Evolutionary conservation across 345 rosid genomes (phyloP).

Genomic region (Melaleuca alternifolia): DNA sequence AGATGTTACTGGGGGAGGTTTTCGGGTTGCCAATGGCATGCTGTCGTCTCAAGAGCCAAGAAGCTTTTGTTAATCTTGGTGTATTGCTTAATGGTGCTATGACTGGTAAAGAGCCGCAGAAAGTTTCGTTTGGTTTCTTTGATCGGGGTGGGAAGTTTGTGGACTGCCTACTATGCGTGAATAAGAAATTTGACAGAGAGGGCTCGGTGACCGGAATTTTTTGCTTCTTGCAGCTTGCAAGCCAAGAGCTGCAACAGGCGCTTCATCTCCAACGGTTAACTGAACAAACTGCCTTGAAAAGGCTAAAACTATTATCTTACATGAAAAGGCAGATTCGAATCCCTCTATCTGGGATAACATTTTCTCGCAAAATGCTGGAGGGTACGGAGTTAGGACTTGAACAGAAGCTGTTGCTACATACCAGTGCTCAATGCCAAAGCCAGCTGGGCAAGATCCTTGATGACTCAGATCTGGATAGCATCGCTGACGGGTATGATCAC

Average conservation of each 20-base stretch:
- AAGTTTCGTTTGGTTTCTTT: slow-evolving; percentile 73
- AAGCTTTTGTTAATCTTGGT: slow-evolving; percentile 71
- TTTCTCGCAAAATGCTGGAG: slow-evolving; percentile 69
- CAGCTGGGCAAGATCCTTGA: slow-evolving; percentile 78
- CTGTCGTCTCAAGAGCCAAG: slow-evolving; percentile 80
- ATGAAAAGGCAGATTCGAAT: slow-evolving; percentile 69
- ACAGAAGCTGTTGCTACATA: slow-evolving; percentile 54
- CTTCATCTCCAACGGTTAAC: slow-evolving; percentile 77
- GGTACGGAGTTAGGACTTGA: slow-evolving; percentile 61
- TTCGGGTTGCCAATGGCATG: slow-evolving; percentile 62
- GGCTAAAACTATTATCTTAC: slow-evolving; percentile 69
- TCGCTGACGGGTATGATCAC: slow-evolving; percentile 64
- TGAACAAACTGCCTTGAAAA: slow-evolving; percentile 68
- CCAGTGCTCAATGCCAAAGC: slow-evolving; percentile 73
- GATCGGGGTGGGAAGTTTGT: slow-evolving; percentile 59
- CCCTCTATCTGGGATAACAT: slow-evolving; percentile 74
- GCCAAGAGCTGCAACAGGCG: slow-evolving; percentile 87
- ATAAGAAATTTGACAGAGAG: slow-evolving; percentile 69
- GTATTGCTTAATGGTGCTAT: slow-evolving; percentile 64
- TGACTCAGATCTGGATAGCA: slow-evolving; percentile 76
- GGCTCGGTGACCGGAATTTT: slow-evolving; percentile 71
- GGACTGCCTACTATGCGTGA: slow-evolving; percentile 74
- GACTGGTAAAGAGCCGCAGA: slow-evolving; percentile 64
- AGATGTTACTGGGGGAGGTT: slow-evolving; percentile 84
- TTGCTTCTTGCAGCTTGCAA: slow-evolving; percentile 95